Conservation (phyloP, 345 rosid genomes). For the Citrus cavaleriei region DNA sequence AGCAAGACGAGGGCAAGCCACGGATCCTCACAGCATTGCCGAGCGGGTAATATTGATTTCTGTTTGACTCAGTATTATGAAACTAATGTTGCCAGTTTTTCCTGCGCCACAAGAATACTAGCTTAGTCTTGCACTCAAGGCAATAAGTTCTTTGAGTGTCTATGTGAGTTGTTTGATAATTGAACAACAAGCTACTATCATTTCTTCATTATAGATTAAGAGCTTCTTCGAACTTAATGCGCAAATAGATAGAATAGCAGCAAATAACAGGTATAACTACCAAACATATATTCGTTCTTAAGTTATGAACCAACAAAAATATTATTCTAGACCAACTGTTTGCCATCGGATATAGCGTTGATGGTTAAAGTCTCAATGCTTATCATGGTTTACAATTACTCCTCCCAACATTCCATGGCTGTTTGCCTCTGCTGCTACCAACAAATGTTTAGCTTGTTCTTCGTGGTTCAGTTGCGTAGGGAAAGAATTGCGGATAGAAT, state of each 20-base stretch:
- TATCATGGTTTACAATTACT: not conserved
- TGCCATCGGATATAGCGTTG: too few relatives aligned
- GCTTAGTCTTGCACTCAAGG: not conserved
- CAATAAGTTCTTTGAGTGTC: not conserved
- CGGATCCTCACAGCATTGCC: conserved; percentile 66
- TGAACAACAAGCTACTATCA: too few relatives aligned
- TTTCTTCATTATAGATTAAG: too few relatives aligned
- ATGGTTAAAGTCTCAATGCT: not conserved
- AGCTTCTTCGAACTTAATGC: too few relatives aligned
- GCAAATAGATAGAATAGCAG: too few relatives aligned
- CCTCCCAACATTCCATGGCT: not conserved
- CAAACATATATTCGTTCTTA: not conserved
- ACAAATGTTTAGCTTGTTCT: not conserved
- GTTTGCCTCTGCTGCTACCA: not conserved
- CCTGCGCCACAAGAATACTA: not conserved
- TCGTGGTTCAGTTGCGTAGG: conserved; percentile 52
- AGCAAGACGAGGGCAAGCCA: conserved; percentile 66
- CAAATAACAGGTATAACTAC: not conserved
- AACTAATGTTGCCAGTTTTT: not conserved
- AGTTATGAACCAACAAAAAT: too few relatives aligned
- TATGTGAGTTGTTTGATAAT: not conserved
- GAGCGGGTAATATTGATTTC: conserved; percentile 48
- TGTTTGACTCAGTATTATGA: not conserved
- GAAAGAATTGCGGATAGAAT: conserved; percentile 73
- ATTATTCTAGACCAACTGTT: too few relatives aligned